phyloP scores from a whole-genome alignment of 345 rosid species.

The Carallia pectinifolia region DNA sequence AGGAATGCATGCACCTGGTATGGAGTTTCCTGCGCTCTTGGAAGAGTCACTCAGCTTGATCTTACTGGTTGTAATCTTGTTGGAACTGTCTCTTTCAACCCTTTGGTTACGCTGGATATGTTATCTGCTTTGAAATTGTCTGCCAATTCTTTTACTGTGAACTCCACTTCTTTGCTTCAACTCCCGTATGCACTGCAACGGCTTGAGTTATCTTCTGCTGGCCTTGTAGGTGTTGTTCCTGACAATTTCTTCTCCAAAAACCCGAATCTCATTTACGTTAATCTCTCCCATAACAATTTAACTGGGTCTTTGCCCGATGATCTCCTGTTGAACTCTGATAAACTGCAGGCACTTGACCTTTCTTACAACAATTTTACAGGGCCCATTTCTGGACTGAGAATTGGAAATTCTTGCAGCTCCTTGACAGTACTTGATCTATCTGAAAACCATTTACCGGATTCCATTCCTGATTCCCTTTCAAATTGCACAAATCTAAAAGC shows the following conservation, averaged over 20 bases:
- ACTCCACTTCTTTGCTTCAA: conserved; percentile 68
- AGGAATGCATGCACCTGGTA: conserved; percentile 63
- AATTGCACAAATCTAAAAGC: conserved; percentile 75
- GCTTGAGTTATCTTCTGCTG: conserved; percentile 63
- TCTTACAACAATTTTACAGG: conserved; percentile 88
- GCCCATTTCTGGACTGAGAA: conserved; percentile 56
- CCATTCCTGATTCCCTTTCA: conserved; percentile 56
- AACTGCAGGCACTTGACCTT: conserved; percentile 70
- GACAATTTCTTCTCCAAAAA: conserved; percentile 52
- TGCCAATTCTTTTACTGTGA: conserved; percentile 48
- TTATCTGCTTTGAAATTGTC: conserved; percentile 62
- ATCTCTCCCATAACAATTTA: conserved; percentile 63
- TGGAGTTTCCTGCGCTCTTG: conserved; percentile 68
- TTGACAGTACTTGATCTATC: conserved; percentile 70
- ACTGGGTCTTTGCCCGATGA: conserved; percentile 62
- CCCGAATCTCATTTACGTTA: conserved; percentile 51
- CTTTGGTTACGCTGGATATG: conserved; percentile 56
- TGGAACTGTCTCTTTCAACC: conserved; percentile 57
- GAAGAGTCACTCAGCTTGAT: conserved; percentile 68
- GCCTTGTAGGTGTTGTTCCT: conserved; percentile 64
- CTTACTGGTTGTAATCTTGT: conserved; percentile 54
- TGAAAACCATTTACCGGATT: conserved; percentile 49
- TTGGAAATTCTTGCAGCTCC: conserved; percentile 59
- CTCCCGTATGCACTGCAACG: conserved; percentile 66
- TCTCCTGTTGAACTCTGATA: conserved; percentile 47